Evolutionary conservation across 1,284 basidiomycete species (phyloP).

Genomic region (Farysia itapuensis): DNA sequence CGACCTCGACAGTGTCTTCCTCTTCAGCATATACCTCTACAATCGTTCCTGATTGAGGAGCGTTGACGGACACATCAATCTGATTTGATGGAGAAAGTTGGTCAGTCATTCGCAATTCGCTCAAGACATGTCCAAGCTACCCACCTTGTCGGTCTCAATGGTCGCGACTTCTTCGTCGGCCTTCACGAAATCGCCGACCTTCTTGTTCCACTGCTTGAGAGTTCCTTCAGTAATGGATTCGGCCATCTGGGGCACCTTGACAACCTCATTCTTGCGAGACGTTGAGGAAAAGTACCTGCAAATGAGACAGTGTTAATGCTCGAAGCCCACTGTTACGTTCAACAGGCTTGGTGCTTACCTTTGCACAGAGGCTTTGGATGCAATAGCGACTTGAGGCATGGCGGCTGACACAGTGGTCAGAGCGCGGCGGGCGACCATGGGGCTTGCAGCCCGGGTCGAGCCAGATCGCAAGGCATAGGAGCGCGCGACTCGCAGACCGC

Average conservation of each 20-base stretch:
- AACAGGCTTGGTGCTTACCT: not conserved
- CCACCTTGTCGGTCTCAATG: conserved; percentile 97
- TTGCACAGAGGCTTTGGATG: too few species aligned
- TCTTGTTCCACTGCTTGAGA: conserved; percentile 90
- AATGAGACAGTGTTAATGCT: conserved; percentile 2
- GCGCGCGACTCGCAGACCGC: conserved; percentile 25
- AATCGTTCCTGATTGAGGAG: conserved; percentile 84
- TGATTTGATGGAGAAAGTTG: conserved; percentile 59
- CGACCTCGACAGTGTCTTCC: conserved; percentile 91
- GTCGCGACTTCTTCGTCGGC: conserved; percentile 95
- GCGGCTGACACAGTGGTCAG: conserved; percentile 21
- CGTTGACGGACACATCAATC: conserved; percentile 98
- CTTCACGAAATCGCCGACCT: conserved; percentile 86
- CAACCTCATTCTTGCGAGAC: conserved; percentile 65
- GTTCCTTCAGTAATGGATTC: conserved; percentile 99
- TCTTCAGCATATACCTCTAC: conserved; percentile 82
- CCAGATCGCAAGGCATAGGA: conserved; percentile 26
- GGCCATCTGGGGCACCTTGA: conserved; percentile 98
- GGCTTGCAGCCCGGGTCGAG: conserved; percentile 25
- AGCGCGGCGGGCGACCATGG: conserved; percentile 31
- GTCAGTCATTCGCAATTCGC: too few species aligned
- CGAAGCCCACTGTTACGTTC: too few species aligned
- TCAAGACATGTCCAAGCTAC: too few species aligned
- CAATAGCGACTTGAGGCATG: not conserved
- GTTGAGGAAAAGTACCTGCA: conserved; percentile 36